phyloP scores from a whole-genome alignment of 495 filamentous ascomycete genomes.

The Hypoxylon rickii region DNA sequence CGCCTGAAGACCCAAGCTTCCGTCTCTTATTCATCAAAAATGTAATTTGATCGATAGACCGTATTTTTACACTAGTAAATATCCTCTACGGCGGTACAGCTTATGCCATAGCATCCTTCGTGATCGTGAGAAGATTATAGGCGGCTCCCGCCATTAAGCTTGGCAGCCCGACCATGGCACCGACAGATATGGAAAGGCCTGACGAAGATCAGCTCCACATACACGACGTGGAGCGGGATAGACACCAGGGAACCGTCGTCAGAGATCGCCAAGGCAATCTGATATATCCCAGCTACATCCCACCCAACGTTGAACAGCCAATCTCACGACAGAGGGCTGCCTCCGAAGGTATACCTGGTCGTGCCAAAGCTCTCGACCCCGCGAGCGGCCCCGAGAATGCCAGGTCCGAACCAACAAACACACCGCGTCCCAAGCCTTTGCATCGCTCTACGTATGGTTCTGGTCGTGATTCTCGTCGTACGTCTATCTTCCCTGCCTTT shows the following conservation, averaged over 20 bases:
- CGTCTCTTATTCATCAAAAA: too few species aligned
- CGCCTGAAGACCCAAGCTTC: too few species aligned
- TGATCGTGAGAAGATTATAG: too few species aligned
- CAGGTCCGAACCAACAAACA: slow-evolving; percentile 17
- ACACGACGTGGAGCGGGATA: slow-evolving; percentile 19
- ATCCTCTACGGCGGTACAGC: too few species aligned
- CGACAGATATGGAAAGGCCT: slow-evolving; percentile 6
- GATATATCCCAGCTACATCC: slow-evolving; percentile 45
- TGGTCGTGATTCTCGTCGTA: slow-evolving; percentile 5
- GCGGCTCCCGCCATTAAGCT: slow-evolving; percentile 27
- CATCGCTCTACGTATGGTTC: slow-evolving; percentile 28
- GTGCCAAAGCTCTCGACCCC: slow-evolving; percentile 2
- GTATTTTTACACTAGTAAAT: too few species aligned
- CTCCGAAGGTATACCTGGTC: slow-evolving; percentile 4
- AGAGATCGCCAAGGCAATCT: slow-evolving; percentile 40
- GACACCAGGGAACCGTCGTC: slow-evolving; percentile 34
- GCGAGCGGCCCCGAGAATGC: slow-evolving; percentile 19
- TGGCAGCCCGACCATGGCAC: slow-evolving; percentile 24
- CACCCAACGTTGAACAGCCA: slow-evolving; percentile 41
- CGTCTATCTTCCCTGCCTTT: slow-evolving; percentile 12
- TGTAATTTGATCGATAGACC: too few species aligned
- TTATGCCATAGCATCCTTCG: too few species aligned
- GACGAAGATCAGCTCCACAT: slow-evolving; percentile 4
- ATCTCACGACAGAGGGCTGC: slow-evolving; percentile 17
- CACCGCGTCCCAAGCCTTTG: slow-evolving; percentile 3